Base-by-base conservation (phyloP, 1,284 basidiomycete genomes). In the Sporisorium scitamineum region DNA sequence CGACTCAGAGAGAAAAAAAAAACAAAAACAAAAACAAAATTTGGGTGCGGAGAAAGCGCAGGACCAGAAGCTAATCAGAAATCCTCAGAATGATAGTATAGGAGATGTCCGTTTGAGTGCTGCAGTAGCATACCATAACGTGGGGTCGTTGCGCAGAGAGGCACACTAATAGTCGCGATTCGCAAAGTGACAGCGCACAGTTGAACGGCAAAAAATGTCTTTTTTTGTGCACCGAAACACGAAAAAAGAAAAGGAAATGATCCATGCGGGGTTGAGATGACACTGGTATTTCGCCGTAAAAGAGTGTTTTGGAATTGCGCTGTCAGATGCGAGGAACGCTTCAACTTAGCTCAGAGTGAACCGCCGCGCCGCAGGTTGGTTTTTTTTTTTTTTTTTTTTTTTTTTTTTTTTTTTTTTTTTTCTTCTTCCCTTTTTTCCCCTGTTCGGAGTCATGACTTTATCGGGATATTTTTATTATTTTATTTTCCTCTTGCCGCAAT, bases 291-390 rank as follows among this genome's bases (percentile, higher is more conserved):
- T 3, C 18, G 47, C 26, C 47, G 16, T 5, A 2, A 5, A 5
- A 27, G 11, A 14, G 44, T 26, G 22, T 39, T 39, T 16, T 5
- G 18, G 4, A 18, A n/a, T 39, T 42, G 29, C 27, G 9, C 29
- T 50, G 29, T 20, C 48, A 48, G 47, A 31, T 27, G 48, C 29
- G 48, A 50, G 48, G 48, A 50, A 50, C 48, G 48, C 27, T 47
- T 14, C 8, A 29, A 4, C 29, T 50, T 50, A 50, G 48, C 48
- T 50, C 47, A 47, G 26, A 41, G 7, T 41, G 24, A 45, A 56
- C 54, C 54, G 54, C 54, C 54, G 54, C 32, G 11, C 54, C 54
- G 54, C 13, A 45, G 54, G 54, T 56, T 56, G 29, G 13, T 14
- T 8, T 34, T 24, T 39, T 44, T 27, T 44, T 27, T 10, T 29